Evolutionary conservation across 73 alveolate genomes (phyloP), one percentile per base, ranked within the genome.

Genomic region (Tetrahymena malaccensis): DNA sequence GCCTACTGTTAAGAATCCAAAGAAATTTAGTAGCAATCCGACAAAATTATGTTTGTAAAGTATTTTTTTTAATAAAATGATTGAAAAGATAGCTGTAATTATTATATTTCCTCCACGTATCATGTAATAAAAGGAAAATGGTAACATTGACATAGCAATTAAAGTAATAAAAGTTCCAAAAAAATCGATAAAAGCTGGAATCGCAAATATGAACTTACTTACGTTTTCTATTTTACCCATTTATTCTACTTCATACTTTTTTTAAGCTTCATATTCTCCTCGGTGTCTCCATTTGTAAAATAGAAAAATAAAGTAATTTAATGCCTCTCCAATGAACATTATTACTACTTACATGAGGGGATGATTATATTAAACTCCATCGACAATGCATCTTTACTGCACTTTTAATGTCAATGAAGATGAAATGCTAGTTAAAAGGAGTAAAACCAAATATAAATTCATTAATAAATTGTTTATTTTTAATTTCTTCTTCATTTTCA

Each of bases 1-100:
- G 15, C 97, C 97, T 1, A 95, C 96, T 35, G 93, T 85, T 8
- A 94, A 84, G 10, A 94, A 70, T 44, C 97, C 97, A 2, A 89
- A 25, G 35, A 95, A 50, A 10, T 85, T 94, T 55, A 95, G 43
- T 17, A 34, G 13, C 25, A 94, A 43, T 27, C 97, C 97, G 11
- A 35, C 38, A 38, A 85, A 85, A 50, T 95, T 93, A 84, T 89
- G 57, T 1, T 55, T 95, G 35, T 56, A 22, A 31, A 70, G 94
- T 4, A 34, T 85, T 85, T 93, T 40, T 44, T 95, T 95, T 34
- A 95, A 57, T 44, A 95, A 85, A 1, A 95, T 21, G 44, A 70
- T 33, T 33, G 97, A 95, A 35, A 95, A 50, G 3, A 95, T 85
- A 4, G 97, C 97, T 25, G 95, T 84, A 35, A 94, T 89, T 13